These are phyloP conservation scores for Luvunga scandens DNA, from an alignment of 345 rosid species.

Conservation along the genomic window DNA sequence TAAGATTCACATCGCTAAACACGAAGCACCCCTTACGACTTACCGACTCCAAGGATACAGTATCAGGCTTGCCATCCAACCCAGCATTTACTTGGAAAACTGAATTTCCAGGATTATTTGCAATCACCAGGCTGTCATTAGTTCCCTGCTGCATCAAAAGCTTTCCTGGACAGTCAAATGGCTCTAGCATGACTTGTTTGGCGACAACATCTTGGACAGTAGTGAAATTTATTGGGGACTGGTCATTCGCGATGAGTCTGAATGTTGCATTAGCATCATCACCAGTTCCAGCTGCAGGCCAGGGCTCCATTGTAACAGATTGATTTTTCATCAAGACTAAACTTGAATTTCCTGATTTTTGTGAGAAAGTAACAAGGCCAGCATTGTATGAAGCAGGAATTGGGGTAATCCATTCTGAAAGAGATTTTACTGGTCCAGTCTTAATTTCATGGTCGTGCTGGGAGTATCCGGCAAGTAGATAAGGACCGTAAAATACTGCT, in stretches of 20 bases:
- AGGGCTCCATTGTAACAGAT: conserved; percentile 34
- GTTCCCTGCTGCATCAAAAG: conserved; percentile 32
- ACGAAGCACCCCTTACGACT: conserved; percentile 34
- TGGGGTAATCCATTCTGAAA: conserved; percentile 38
- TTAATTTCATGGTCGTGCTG: conserved; percentile 40
- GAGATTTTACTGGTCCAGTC: conserved; percentile 15
- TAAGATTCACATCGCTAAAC: conserved; percentile 13
- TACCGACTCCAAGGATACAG: conserved; percentile 41
- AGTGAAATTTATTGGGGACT: conserved; percentile 8
- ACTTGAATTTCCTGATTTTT: conserved; percentile 24
- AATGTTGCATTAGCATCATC: conserved; percentile 40
- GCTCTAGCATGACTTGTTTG: conserved; percentile 42
- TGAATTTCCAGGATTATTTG: conserved; percentile 6
- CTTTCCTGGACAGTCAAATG: conserved; percentile 46
- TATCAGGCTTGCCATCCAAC: conserved; percentile 32
- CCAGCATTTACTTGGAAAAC: conserved; percentile 36
- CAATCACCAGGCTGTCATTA: conserved; percentile 14
- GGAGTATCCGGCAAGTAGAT: conserved; percentile 43
- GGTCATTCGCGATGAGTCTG: conserved; percentile 31
- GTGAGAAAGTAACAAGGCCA: conserved; percentile 39
- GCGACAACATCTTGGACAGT: conserved; percentile 22
- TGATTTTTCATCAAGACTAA: conserved; percentile 32
- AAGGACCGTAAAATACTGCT: conserved; percentile 50
- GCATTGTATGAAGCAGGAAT: conserved; percentile 29
- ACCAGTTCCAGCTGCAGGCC: conserved; percentile 38